A percentile compares a stretch with the other conserved stretches of the same genome.
Conservation (phyloP, 176 grass and related monocot genomes). For the Cenchrus americanus region DNA sequence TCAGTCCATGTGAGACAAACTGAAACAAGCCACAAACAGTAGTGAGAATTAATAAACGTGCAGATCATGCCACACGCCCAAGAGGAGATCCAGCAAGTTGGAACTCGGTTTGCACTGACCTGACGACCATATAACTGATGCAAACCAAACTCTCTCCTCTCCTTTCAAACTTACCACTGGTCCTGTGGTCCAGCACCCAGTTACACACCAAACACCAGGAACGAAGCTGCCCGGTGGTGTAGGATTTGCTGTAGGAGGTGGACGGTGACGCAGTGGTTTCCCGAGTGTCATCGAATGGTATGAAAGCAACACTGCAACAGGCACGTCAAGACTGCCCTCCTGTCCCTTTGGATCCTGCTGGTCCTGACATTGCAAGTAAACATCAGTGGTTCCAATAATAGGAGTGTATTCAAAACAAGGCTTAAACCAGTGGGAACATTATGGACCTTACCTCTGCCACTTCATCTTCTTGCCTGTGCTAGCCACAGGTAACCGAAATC, state of each 20-base stretch:
- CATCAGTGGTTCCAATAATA: neutral
- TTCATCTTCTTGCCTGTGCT: no score
- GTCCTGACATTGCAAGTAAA: neutral
- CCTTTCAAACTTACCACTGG: no score
- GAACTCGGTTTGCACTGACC: no score
- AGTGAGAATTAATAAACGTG: no score
- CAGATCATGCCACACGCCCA: no score
- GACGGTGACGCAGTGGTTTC: neutral
- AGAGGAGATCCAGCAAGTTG: no score
- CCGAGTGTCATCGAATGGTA: neutral
- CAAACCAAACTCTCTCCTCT: neutral
- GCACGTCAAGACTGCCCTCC: no score
- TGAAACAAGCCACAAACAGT: no score
- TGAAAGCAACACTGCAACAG: neutral
- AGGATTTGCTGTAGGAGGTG: neutral
- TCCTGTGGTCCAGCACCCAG: neutral
- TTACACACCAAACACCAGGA: neutral
- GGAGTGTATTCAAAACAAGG: neutral
- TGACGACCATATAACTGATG: no score
- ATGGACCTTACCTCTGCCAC: neutral
- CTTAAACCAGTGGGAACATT: neutral
- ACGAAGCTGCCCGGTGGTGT: neutral
- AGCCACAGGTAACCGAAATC: no score
- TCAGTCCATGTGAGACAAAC: no score
- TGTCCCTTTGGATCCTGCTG: neutral